These are phyloP conservation scores for Camptophora hylomeconis DNA, from an alignment of 2,329 filamentous ascomycete genomes.

Conservation along the genomic window DNA sequence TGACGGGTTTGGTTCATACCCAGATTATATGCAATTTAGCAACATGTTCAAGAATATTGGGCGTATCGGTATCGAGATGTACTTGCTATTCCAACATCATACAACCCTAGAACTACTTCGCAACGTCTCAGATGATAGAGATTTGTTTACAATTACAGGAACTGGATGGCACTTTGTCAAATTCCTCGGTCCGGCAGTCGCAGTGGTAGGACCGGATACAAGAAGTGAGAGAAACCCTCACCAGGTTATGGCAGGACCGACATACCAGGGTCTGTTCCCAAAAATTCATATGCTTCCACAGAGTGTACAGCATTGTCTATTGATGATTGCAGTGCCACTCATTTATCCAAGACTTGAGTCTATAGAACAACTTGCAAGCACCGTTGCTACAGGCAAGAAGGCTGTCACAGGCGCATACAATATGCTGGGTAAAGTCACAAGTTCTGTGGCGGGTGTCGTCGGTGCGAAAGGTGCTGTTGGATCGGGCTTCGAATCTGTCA, in stretches of 20 bases:
- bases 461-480: constrained; percentile 88
- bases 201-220: constrained; percentile 80
- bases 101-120: constrained; percentile 88
- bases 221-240: constrained; percentile 81
- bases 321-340: constrained; percentile 86
- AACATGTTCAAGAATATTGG: constrained; percentile 98
- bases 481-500: constrained; percentile 85
- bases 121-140: constrained; percentile 73
- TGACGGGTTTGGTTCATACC: constrained; percentile 93
- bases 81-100: constrained; percentile 94
- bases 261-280: constrained; percentile 93
- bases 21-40: constrained; percentile 95
- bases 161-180: constrained; percentile 98
- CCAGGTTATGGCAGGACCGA: constrained; percentile 89
- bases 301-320: constrained; percentile 90
- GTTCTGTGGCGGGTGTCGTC: constrained; percentile 87
- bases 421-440: constrained; percentile 85
- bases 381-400: constrained; percentile 88
- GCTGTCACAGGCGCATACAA: constrained; percentile 95
- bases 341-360: constrained; percentile 85
- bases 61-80: constrained; percentile 91
- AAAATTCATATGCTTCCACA: constrained; percentile 84
- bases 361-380: constrained; percentile 81
- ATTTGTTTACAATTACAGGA: constrained; percentile 95
- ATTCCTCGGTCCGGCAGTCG: constrained; percentile 81